phyloP scores from a whole-genome alignment of 805 yeast species.

The Pichia rugopelliculosa region DNA sequence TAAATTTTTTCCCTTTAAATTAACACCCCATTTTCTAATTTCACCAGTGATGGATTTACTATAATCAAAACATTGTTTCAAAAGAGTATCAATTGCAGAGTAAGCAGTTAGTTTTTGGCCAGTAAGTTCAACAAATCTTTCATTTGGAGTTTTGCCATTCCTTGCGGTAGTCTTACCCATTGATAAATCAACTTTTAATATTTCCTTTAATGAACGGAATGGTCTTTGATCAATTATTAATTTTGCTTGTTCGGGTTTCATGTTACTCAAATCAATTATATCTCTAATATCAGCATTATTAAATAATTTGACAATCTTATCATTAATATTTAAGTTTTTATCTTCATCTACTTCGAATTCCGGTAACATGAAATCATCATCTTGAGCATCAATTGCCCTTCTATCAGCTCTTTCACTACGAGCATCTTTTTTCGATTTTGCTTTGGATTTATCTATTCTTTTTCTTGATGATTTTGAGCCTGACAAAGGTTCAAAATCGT shows the following conservation, averaged over 20 bases:
- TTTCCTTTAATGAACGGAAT: slow-evolving; percentile 47
- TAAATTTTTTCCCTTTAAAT: slow-evolving; percentile 42
- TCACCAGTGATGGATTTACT: slow-evolving; percentile 66
- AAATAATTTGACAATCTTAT: slow-evolving; percentile 64
- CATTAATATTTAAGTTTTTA: slow-evolving; percentile 40
- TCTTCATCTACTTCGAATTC: slow-evolving; percentile 24
- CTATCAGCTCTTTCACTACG: slow-evolving; percentile 11
- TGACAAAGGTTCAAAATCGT: slow-evolving; percentile 19
- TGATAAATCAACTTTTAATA: slow-evolving; percentile 50
- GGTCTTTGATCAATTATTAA: slow-evolving; percentile 65
- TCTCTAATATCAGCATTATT: slow-evolving; percentile 73
- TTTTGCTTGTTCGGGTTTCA: slow-evolving; percentile 59
- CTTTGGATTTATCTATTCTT: background rate
- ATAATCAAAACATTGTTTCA: slow-evolving; percentile 71
- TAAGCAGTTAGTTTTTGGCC: slow-evolving; percentile 74
- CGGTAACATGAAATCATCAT: slow-evolving; percentile 28
- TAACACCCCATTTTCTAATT: slow-evolving; percentile 85
- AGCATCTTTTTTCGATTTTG: background rate
- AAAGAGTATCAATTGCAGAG: slow-evolving; percentile 89
- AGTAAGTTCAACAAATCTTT: slow-evolving; percentile 63
- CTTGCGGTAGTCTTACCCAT: slow-evolving; percentile 12
- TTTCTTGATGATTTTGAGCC: background rate
- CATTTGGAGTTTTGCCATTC: slow-evolving; percentile 39
- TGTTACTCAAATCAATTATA: slow-evolving; percentile 71
- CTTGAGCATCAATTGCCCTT: slow-evolving; percentile 27